Percentiles rank a stretch among this genome's conserved stretches.
Evolutionary conservation across 331 rosid genomes (phyloP).

Genomic region (Acacia pycnantha): DNA sequence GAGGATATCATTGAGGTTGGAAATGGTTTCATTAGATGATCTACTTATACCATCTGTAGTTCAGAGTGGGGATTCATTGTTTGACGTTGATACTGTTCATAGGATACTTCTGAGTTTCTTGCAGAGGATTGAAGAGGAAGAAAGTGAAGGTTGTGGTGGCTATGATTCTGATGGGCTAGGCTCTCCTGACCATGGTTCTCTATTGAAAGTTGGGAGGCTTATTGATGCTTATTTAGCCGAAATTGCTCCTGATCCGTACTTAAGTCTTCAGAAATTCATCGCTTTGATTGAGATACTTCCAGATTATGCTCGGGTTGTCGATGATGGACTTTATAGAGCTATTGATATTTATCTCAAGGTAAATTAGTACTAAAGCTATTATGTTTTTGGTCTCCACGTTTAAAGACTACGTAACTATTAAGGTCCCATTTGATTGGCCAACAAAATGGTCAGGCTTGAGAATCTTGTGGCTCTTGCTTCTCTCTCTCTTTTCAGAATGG

Average conservation of each 20-base stretch:
- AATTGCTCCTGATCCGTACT: slow-evolving; percentile 79
- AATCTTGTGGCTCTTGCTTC: neutral
- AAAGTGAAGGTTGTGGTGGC: slow-evolving; percentile 62
- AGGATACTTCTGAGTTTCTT: slow-evolving; percentile 68
- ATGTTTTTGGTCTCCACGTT: neutral
- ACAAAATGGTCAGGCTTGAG: neutral
- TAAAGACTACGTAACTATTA: neutral
- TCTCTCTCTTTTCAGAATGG: neutral
- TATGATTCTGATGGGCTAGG: slow-evolving; percentile 76
- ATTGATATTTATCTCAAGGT: slow-evolving; percentile 85
- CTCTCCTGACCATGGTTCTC: slow-evolving; percentile 61
- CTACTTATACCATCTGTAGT: slow-evolving; percentile 71
- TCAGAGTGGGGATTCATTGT: slow-evolving; percentile 62
- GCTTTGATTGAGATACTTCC: slow-evolving; percentile 79
- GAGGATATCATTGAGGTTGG: slow-evolving; percentile 70
- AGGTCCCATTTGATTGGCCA: neutral
- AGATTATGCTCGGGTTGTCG: slow-evolving; percentile 80
- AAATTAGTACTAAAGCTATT: slow-evolving; percentile 14
- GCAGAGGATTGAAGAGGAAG: slow-evolving; percentile 81
- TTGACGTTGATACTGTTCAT: slow-evolving; percentile 83
- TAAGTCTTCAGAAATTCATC: slow-evolving; percentile 57
- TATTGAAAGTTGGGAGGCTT: slow-evolving; percentile 80
- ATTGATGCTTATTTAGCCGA: slow-evolving; percentile 87
- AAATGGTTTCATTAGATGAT: slow-evolving; percentile 69
- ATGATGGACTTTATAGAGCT: slow-evolving; percentile 87